phyloP scores from a whole-genome alignment of 305 asterid genomes.

The Fraxinus ornus region DNA sequence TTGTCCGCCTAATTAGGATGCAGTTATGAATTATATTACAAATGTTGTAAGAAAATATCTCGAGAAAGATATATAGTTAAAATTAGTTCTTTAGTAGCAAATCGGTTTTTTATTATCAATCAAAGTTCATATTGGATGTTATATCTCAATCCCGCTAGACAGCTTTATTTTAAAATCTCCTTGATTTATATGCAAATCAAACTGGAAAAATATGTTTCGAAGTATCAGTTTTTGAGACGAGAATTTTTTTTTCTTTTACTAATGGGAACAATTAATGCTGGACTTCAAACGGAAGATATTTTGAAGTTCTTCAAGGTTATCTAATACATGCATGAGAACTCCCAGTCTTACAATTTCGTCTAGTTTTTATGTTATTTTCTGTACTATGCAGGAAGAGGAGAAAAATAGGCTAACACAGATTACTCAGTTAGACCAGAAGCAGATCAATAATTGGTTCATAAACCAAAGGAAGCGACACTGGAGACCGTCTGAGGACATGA shows the following conservation, averaged over 20 bases:
- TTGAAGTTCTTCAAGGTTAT: not conserved
- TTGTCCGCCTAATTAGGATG: not conserved
- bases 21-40: not conserved
- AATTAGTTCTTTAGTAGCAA: not conserved
- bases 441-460: constrained; percentile 72
- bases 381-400: constrained; percentile 48
- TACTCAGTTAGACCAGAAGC: constrained; percentile 57
- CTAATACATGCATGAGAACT: not conserved
- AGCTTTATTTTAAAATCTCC: not conserved
- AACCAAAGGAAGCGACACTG: constrained; percentile 68
- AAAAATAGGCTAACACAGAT: constrained; percentile 40
- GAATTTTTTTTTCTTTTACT: not conserved
- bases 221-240: not conserved
- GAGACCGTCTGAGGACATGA: constrained; percentile 53
- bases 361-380: not conserved
- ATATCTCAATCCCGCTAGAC: not conserved
- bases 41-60: not conserved
- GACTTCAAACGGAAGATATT: not conserved
- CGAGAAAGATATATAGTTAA: not conserved
- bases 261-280: not conserved
- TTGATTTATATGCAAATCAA: not conserved
- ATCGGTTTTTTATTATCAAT: not conserved
- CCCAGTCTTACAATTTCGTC: not conserved
- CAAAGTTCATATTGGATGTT: not conserved
- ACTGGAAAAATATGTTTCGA: not conserved